These are phyloP conservation scores for Didymella exigua DNA, from an alignment of 2,329 filamentous ascomycete genomes.

Conservation along the genomic window DNA sequence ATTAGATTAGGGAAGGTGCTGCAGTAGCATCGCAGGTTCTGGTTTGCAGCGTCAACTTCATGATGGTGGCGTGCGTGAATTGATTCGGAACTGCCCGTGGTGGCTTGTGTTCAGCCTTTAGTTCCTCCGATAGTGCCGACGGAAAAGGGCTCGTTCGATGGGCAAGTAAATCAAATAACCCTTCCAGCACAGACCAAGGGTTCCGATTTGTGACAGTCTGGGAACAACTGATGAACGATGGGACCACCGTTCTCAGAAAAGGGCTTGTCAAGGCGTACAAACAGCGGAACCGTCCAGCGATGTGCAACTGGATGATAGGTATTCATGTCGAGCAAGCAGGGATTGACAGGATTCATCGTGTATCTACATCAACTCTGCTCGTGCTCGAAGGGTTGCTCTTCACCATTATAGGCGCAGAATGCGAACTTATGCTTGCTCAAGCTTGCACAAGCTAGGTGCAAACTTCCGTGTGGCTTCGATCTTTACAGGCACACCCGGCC, in stretches of 20 bases:
- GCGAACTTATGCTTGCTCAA: not conserved
- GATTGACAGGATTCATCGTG: not conserved
- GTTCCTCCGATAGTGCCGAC: slow-evolving; percentile 1
- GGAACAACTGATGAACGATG: not conserved
- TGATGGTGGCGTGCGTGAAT: not conserved
- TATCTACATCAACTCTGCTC: not conserved
- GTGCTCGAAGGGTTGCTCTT: not conserved
- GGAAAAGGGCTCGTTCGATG: not conserved
- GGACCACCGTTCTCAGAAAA: not conserved
- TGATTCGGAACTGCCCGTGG: not conserved
- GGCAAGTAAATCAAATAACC: not conserved
- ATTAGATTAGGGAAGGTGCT: not conserved
- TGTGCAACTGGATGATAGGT: not conserved
- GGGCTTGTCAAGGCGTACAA: not conserved
- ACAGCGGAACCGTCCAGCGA: not conserved
- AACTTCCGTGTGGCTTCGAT: slow-evolving; percentile 1
- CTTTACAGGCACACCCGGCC: not conserved
- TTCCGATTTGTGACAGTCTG: slow-evolving; percentile 2
- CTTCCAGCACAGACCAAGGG: slow-evolving; percentile 13
- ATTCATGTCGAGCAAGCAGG: not conserved
- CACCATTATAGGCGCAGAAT: not conserved
- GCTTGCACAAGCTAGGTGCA: not conserved
- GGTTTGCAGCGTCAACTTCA: not conserved
- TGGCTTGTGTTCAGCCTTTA: not conserved
- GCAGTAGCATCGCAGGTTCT: not conserved